These are phyloP conservation scores for Isoetes taiwanensis DNA, from an alignment of 75 land plant genomes.

Conservation along the genomic window DNA sequence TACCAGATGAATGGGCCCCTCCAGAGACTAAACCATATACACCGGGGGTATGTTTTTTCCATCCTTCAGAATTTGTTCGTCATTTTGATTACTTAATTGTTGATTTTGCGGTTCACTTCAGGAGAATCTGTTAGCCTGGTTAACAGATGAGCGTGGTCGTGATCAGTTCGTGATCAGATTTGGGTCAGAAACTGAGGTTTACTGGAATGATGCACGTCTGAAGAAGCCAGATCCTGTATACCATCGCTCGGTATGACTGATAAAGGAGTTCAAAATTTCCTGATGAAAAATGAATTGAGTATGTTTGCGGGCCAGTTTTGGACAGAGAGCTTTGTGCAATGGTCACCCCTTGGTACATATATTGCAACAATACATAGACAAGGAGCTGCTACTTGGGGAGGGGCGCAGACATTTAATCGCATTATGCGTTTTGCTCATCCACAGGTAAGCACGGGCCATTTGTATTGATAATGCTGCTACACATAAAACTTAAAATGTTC, in stretches of 20 bases:
- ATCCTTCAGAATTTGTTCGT: no score
- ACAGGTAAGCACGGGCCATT: conserved; percentile 33
- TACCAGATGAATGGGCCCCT: conserved; percentile 73
- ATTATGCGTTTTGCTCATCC: conserved; percentile 78
- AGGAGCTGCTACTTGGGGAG: conserved; percentile 95
- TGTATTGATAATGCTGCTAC: not conserved
- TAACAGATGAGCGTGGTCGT: conserved; percentile 75
- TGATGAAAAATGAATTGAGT: no score
- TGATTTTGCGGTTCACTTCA: no score
- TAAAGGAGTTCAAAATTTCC: no score
- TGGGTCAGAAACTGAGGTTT: conserved; percentile 67
- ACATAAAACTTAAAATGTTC: not conserved
- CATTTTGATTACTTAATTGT: no score
- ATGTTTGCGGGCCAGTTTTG: no score
- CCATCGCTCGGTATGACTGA: conserved; percentile 47
- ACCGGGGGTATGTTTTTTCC: conserved; percentile 42
- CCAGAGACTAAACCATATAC: conserved; percentile 60
- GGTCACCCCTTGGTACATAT: conserved; percentile 91
- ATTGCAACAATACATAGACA: conserved; percentile 86
- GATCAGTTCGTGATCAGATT: conserved; percentile 87
- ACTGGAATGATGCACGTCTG: conserved; percentile 80
- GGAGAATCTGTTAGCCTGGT: conserved; percentile 82
- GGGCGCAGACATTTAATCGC: conserved; percentile 55
- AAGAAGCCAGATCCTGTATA: conserved; percentile 68
- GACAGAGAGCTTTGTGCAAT: conserved; percentile 90